A percentile compares a stretch with the other conserved stretches of the same genome.
These are phyloP conservation scores for Camellia sinensis DNA, from an alignment of 148 eudicot genomes.

Conservation along the genomic window DNA sequence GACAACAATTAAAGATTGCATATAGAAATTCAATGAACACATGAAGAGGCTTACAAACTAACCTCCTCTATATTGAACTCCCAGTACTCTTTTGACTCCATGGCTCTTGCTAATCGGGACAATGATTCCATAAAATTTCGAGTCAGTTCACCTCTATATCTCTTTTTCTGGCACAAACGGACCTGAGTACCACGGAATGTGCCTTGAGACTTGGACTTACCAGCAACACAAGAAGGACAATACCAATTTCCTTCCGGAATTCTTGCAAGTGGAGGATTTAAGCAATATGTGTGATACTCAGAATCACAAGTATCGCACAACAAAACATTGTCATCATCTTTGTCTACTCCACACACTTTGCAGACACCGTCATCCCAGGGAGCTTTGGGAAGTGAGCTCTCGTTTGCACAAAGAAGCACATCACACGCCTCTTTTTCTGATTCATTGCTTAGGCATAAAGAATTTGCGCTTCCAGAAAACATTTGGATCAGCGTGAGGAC, in stretches of 20 bases:
- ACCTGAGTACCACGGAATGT: conserved; percentile 24
- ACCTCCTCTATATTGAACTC: conserved; percentile 50
- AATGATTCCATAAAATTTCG: conserved; percentile 34
- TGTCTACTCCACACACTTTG: conserved; percentile 58
- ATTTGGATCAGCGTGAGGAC: conserved; percentile 38
- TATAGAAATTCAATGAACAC: background rate
- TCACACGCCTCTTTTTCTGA: conserved; percentile 37
- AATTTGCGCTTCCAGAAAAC: conserved; percentile 18
- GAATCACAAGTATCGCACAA: conserved; percentile 63
- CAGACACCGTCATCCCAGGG: conserved; percentile 65
- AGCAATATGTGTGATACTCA: conserved; percentile 56
- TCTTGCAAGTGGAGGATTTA: conserved; percentile 52
- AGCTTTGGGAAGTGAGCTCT: conserved; percentile 48
- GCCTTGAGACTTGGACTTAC: conserved; percentile 25
- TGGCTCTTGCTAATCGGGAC: conserved; percentile 31
- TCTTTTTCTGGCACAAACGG: conserved; percentile 22
- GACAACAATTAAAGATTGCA: background rate
- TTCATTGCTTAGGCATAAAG: conserved; percentile 22
- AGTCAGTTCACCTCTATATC: conserved; percentile 34
- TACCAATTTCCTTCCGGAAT: conserved; percentile 62
- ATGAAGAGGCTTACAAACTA: conserved; percentile 11
- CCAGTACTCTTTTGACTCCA: conserved; percentile 55
- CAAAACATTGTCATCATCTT: conserved; percentile 51
- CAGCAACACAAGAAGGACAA: conserved; percentile 52
- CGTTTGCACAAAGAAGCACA: conserved; percentile 23